phyloP scores from a whole-genome alignment of 140 eudicot species.

The Artemisia princeps region DNA sequence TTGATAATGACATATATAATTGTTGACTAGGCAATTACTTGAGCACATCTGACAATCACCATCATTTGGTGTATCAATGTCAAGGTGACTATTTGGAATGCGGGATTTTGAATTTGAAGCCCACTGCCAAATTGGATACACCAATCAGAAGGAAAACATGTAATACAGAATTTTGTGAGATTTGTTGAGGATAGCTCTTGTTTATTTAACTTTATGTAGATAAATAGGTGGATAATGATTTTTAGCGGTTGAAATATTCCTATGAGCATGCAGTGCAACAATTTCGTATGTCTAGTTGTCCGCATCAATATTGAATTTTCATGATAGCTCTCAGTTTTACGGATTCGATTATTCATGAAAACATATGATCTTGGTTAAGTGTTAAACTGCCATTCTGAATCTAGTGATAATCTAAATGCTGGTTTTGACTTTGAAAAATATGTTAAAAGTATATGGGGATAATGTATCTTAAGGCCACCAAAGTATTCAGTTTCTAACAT shows the following conservation, averaged over 20 bases:
- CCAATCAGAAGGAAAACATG: neutral
- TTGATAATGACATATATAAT: neutral
- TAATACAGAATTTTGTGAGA: neutral
- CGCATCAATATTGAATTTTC: constrained; percentile 2
- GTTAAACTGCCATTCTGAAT: neutral
- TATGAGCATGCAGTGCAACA: constrained; percentile 15
- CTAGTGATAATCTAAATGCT: neutral
- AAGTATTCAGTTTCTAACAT: no score
- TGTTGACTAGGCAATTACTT: constrained; percentile 1
- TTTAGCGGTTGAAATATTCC: no score
- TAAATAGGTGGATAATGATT: constrained; percentile 2
- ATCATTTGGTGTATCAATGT: neutral
- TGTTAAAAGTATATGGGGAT: neutral
- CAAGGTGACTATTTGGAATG: neutral
- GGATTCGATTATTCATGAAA: constrained; percentile 14
- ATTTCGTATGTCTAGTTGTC: neutral
- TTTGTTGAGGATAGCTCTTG: neutral
- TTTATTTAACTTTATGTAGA: neutral
- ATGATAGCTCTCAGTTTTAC: neutral
- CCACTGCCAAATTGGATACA: neutral
- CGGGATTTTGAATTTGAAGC: neutral
- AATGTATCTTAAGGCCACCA: no score
- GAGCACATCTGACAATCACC: neutral
- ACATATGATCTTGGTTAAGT: constrained; percentile 14
- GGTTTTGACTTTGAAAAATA: neutral